A percentile compares a stretch with the other conserved stretches of the same genome.
Conservation (phyloP, 73 alveolate species). For the Paramecium bursaria region DNA sequence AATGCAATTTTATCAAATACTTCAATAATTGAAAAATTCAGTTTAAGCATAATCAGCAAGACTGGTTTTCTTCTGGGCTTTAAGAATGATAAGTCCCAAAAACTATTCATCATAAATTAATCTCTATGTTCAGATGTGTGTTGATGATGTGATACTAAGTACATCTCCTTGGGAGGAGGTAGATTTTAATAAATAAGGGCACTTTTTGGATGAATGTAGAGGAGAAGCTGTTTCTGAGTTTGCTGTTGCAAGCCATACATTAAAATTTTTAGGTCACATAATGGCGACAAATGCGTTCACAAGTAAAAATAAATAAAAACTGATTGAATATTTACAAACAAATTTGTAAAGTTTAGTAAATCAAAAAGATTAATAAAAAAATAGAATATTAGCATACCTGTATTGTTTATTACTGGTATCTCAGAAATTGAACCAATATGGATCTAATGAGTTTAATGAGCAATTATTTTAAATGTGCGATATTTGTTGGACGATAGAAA, state of each 20-base stretch:
- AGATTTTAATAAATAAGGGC: conserved; percentile 22
- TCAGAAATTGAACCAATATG: conserved; percentile 1
- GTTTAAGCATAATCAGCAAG: background rate
- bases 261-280: conserved; percentile 44
- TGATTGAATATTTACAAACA: conserved; percentile 26
- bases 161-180: conserved; percentile 2
- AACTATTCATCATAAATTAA: conserved; percentile 20
- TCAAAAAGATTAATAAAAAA: conserved; percentile 5
- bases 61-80: background rate
- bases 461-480: background rate
- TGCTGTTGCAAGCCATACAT: background rate
- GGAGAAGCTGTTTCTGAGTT: conserved; percentile 45
- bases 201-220: conserved; percentile 22
- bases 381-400: conserved; percentile 9
- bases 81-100: conserved; percentile 8
- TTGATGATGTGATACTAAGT: conserved; percentile 23
- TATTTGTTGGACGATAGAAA: conserved; percentile 5
- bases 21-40: background rate
- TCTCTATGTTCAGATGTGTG: conserved; percentile 3
- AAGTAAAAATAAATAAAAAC: conserved; percentile 32
- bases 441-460: conserved; percentile 45
- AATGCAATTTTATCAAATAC: background rate
- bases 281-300: conserved; percentile 18
- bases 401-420: conserved; percentile 14
- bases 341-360: background rate